Base-by-base conservation (phyloP, 352 stramenopile genomes). In the Phytopythium ostracodes region DNA sequence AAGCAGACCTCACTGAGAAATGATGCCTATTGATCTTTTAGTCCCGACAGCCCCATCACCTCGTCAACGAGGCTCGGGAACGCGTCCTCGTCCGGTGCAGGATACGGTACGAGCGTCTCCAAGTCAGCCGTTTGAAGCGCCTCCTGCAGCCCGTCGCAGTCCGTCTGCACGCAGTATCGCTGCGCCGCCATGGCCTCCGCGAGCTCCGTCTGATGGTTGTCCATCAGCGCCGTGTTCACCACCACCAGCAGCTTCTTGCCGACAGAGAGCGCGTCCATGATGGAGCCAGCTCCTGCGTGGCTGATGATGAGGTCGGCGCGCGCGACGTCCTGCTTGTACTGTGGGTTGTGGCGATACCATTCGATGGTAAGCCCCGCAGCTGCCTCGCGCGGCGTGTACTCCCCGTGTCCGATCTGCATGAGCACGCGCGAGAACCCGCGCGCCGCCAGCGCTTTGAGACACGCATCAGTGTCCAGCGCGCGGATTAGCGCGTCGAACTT, bases 161-260 rank as follows among this genome's bases (percentile, higher is more conserved):
- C 80, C 11, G 87, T 89, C 20, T 73, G 63, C 12, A 90, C 63
- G 57, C 84, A 91, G 55, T 82, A 90, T 2, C 68, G 72, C 54
- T 82, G 63, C 27, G 79, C 73, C 18, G 84, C 84, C 83, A 99
- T 96, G 40, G 96, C 94, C 51, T 92, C 75, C 9, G 96, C 96
- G 22, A 99, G 74, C 68, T 99, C 96, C 38, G 76, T 81, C 76
- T 99, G 96, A 74, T 99, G 96, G 83, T 99, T 98, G 84, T 99
- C 84, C 96, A 99, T 99, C 17, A 99, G 83, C 59, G 65, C 49
- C 20, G 81, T 89, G 70, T 99, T 99, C 12, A 98, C 96, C 8
- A 98, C 94, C 8, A 98, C 96, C 27, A 97, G 70, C 29, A 97
- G 75, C 66, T 81, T 79, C 72, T 97, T 97, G 18, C 67, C 63